Conservation (phyloP, 2,329 filamentous ascomycete genomes). For the Cyphellophora attinorum region DNA sequence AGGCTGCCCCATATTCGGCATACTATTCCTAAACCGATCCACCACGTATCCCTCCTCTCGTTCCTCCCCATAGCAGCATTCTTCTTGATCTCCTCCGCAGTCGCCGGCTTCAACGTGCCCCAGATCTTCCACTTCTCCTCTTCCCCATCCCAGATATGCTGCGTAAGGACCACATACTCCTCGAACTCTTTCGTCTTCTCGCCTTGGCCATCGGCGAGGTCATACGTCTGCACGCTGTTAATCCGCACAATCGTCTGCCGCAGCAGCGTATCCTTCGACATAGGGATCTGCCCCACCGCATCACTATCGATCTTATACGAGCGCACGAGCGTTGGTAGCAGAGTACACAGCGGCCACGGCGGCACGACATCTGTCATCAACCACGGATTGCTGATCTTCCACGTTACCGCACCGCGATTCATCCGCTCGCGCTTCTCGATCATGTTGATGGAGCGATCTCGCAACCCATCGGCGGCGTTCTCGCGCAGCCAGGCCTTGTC, state of each 20-base stretch:
- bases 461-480: constrained; percentile 30
- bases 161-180: constrained; percentile 44
- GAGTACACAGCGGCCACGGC: constrained; percentile 13
- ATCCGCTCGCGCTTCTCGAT: too few species aligned
- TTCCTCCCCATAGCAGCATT: neutral
- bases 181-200: constrained; percentile 10
- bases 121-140: constrained; percentile 40
- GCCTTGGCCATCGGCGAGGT: constrained; percentile 10
- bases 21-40: neutral
- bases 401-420: too few species aligned
- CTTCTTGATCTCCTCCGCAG: constrained; percentile 10
- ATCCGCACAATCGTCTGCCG: constrained; percentile 31
- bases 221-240: constrained; percentile 27
- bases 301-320: constrained; percentile 31
- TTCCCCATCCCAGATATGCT: constrained; percentile 30
- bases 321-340: constrained; percentile 22
- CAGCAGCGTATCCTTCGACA: constrained; percentile 27
- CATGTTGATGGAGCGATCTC: constrained; percentile 23
- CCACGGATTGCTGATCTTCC: too few species aligned
- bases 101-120: constrained; percentile 25
- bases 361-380: too few species aligned
- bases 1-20: neutral
- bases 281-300: constrained; percentile 30
- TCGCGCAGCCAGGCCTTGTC: constrained; percentile 26
- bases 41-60: neutral